Percentiles rank a stretch among this genome's conserved stretches.
Evolutionary conservation across 2,329 filamentous ascomycete species (phyloP).

Genomic region (Ophiostoma populinum): DNA sequence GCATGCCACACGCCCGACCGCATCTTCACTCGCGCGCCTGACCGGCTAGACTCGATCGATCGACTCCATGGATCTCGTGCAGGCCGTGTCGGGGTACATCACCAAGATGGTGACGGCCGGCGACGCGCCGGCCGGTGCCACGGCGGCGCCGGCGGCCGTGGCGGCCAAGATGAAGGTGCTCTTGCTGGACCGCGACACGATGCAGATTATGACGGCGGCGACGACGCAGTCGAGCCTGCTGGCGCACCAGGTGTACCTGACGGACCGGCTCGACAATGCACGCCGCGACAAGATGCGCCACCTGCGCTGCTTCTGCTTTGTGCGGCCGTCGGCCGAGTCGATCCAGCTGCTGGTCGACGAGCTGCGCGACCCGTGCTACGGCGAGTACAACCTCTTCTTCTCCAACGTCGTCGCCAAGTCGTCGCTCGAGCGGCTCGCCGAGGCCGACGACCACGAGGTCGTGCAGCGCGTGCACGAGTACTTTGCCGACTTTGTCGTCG

Average conservation of each 20-base stretch:
- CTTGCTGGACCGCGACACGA: slow-evolving; percentile 81
- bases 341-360: slow-evolving; percentile 92
- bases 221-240: slow-evolving; percentile 90
- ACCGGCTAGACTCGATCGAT: background rate
- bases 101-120: slow-evolving; percentile 84
- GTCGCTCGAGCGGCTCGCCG: slow-evolving; percentile 77
- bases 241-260: slow-evolving; percentile 94
- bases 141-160: slow-evolving; percentile 41
- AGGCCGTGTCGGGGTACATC: slow-evolving; percentile 87
- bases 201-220: slow-evolving; percentile 84
- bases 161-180: slow-evolving; percentile 97
- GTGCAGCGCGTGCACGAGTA: slow-evolving; percentile 89
- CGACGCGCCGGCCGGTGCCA: slow-evolving; percentile 42
- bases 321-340: slow-evolving; percentile 80
- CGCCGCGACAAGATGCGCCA: slow-evolving; percentile 96
- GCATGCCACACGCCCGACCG: background rate
- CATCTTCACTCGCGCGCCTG: background rate
- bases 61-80: slow-evolving; percentile 80
- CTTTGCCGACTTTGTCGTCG: slow-evolving; percentile 87
- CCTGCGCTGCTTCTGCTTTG: slow-evolving; percentile 79
- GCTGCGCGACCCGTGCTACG: slow-evolving; percentile 87
- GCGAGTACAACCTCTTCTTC: slow-evolving; percentile 93
- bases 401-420: slow-evolving; percentile 98
- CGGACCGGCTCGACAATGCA: slow-evolving; percentile 82
- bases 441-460: slow-evolving; percentile 94